A percentile compares a stretch with the other conserved stretches of the same genome.
These are phyloP conservation scores for Beauveria brongniartii DNA, from an alignment of 2,329 filamentous ascomycete genomes.

Conservation along the genomic window DNA sequence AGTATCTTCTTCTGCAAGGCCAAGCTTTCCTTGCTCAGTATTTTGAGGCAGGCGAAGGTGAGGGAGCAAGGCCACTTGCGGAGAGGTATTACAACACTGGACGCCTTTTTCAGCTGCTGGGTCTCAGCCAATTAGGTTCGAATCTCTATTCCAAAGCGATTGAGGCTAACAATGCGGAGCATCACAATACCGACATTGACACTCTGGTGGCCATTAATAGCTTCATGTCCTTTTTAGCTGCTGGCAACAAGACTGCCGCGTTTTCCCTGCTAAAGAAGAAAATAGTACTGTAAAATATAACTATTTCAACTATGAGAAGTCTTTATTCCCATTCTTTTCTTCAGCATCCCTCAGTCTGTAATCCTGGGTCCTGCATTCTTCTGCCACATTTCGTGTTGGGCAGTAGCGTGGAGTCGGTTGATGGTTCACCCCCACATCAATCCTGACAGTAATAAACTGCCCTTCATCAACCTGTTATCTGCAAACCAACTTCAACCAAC, in stretches of 20 bases:
- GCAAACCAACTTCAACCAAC: neutral
- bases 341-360: neutral
- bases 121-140: constrained; percentile 48
- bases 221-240: constrained; percentile 23
- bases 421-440: neutral
- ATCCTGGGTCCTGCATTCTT: neutral
- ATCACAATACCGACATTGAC: constrained; percentile 18
- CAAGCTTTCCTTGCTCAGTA: constrained; percentile 62
- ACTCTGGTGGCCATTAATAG: constrained; percentile 25
- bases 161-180: constrained; percentile 7
- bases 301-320: neutral
- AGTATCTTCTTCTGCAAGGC: constrained; percentile 80
- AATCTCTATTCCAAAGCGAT: constrained; percentile 53
- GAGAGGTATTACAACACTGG: constrained; percentile 33
- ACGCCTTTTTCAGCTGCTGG: constrained; percentile 29
- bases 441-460: too few relatives aligned
- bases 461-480: neutral
- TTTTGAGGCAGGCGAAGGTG: constrained; percentile 14
- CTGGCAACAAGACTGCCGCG: constrained; percentile 22
- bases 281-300: constrained; percentile 13
- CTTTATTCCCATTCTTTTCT: neutral
- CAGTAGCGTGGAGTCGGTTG: neutral
- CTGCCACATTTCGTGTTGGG: neutral
- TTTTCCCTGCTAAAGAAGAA: constrained; percentile 21
- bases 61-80: constrained; percentile 15